These are phyloP conservation scores for Chrysanthemum makinoi DNA, from an alignment of 129 eudicot species.

Conservation along the genomic window DNA sequence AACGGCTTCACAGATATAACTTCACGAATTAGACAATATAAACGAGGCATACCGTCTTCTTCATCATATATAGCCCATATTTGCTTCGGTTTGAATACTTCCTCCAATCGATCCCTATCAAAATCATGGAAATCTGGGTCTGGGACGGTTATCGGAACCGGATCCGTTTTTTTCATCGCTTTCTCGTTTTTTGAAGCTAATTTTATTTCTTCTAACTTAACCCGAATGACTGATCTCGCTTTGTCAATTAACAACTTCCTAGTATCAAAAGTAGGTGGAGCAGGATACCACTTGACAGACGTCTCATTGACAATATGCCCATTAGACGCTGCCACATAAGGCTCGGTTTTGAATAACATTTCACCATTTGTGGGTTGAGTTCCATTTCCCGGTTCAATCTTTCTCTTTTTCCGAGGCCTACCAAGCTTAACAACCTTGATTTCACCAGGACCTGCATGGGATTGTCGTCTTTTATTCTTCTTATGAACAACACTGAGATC, in stretches of 20 bases:
- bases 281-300: constrained; percentile 36
- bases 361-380: constrained; percentile 22
- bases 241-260: constrained; percentile 76
- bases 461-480: constrained; percentile 33
- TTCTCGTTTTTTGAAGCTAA: constrained; percentile 53
- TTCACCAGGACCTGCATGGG: constrained; percentile 37
- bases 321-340: constrained; percentile 29
- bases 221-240: constrained; percentile 66
- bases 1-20: constrained; percentile 85
- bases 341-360: constrained; percentile 27
- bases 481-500: constrained; percentile 43
- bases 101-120: constrained; percentile 84
- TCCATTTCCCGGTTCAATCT: constrained; percentile 49
- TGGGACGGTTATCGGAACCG: constrained; percentile 81
- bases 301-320: constrained; percentile 10
- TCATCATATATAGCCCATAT: constrained; percentile 99
- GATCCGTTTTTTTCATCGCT: constrained; percentile 40
- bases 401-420: constrained; percentile 78
- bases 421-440: constrained; percentile 38
- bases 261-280: constrained; percentile 60
- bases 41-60: constrained; percentile 99
- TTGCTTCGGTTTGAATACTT: constrained; percentile 88
- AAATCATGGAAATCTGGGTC: constrained; percentile 98
- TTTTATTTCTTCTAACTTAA: constrained; percentile 68
- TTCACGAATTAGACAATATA: constrained; percentile 87